Evolutionary conservation across 805 yeast species (phyloP).

Genomic region (Naumovozyma baii): DNA sequence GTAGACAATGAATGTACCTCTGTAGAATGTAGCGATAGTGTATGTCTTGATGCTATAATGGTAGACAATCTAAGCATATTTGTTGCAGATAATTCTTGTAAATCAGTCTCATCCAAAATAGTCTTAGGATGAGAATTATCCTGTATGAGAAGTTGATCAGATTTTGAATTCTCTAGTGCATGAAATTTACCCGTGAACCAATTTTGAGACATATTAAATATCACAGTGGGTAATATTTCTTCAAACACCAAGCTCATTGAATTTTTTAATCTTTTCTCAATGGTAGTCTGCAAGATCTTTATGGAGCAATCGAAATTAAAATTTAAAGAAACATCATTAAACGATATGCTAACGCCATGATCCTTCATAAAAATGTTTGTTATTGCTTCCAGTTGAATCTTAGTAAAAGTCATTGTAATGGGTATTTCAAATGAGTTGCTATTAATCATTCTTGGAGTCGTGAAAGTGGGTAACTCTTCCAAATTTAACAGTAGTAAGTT

Average conservation of each 20-base stretch:
- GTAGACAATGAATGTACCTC: conserved; percentile 33
- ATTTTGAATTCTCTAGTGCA: background rate
- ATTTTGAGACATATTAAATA: conserved; percentile 28
- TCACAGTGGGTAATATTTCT: conserved; percentile 28
- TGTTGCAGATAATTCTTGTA: conserved; percentile 47
- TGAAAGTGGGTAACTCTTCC: conserved; percentile 22
- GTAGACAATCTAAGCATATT: conserved; percentile 59
- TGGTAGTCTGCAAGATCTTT: conserved; percentile 26
- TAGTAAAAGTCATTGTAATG: conserved; percentile 28
- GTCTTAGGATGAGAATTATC: conserved; percentile 8
- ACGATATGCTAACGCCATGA: conserved; percentile 29
- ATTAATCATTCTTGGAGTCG: conserved; percentile 26
- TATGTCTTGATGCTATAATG: conserved; percentile 65
- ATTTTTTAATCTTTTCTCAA: conserved; percentile 27
- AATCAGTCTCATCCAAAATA: conserved; percentile 21
- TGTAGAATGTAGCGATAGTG: conserved; percentile 62
- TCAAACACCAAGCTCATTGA: conserved; percentile 28
- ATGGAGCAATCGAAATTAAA: conserved; percentile 31
- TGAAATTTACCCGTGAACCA: conserved; percentile 13
- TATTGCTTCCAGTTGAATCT: conserved; percentile 28
- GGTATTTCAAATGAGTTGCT: conserved; percentile 30
- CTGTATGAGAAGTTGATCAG: background rate
- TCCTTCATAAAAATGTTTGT: conserved; percentile 28
- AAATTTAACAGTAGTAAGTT: conserved; percentile 25
- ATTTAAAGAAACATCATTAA: conserved; percentile 30